Conservation (phyloP, 257 asterid species). For the Primulina huaijiensis region DNA sequence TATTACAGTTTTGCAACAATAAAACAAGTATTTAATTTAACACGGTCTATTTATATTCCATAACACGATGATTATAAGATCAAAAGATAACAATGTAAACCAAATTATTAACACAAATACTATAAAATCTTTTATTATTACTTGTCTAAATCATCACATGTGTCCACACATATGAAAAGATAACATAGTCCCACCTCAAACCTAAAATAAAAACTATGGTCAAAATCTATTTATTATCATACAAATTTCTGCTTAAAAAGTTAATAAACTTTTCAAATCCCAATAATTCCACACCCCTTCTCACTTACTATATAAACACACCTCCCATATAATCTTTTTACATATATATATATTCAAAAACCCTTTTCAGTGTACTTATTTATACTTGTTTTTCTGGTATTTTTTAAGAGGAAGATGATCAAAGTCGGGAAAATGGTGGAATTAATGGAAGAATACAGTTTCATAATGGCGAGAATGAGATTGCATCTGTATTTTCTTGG, state of each 20-base stretch:
- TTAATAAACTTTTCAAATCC: background rate
- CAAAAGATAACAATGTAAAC: too few relatives aligned
- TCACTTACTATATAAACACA: background rate
- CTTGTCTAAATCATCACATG: background rate
- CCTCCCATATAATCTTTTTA: background rate
- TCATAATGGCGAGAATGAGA: slow-evolving; percentile 54
- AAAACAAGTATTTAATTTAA: too few relatives aligned
- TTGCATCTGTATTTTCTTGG: slow-evolving; percentile 35
- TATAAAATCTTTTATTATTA: background rate
- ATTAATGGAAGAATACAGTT: slow-evolving; percentile 61
- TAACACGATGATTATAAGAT: too few relatives aligned
- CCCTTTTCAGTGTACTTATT: slow-evolving; percentile 1
- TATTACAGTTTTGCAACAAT: too few relatives aligned
- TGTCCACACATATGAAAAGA: background rate
- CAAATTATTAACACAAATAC: too few relatives aligned
- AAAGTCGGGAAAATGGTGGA: slow-evolving; percentile 68
- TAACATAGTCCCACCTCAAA: background rate
- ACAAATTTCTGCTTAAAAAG: background rate
- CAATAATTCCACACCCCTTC: background rate
- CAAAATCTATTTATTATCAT: background rate
- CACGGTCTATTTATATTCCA: too few relatives aligned
- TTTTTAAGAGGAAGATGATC: slow-evolving; percentile 41
- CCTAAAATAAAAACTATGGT: background rate
- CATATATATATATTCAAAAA: slow-evolving; percentile 5
- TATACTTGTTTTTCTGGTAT: background rate